Evolutionary conservation across 192 early-diverging fungal genomes (phyloP), one percentile per base, ranked within the genome.

Genomic region (Funneliformis geosporum): DNA sequence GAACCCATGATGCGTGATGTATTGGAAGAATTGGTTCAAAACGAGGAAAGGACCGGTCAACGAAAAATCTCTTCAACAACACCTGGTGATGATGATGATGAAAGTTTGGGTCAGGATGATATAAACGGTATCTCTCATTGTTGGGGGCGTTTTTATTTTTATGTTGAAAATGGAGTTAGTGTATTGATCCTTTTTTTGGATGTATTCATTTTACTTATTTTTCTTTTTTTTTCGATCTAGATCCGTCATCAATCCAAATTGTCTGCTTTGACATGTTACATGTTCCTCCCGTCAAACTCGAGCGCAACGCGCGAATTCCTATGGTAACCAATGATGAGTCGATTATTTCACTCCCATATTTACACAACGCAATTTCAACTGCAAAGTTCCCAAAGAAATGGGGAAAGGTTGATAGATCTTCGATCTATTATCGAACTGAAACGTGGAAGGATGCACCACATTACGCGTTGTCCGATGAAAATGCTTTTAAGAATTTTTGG

Each of bases 1-100:
- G 76, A 78, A 55, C 76, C 76, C 14, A 78, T 78, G 76, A 78
- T 78, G 76, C 61, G 76, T 50, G 62, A 78, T 44, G 76, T 78
- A n/a, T 46, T 78, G 27, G 76, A 78, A 46, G 64, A 78, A 33
- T 60, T 78, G 40, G 76, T 61, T 25, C 61, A 44, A 39, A 60
- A 7, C 28, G 76, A 78, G 43, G 76, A 55, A 55, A 78, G 67
- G 39, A 40, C 16, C 40, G 27, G 39, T 14, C 27, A 23, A 59
- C 47, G 73, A 47, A 75, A 75, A 42, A 69, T 4, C 8, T 43
- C 67, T 21, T 43, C 38, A 69, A 25, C 67, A 69, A 10, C 67
- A 16, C 40, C 67, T 69, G 67, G 39, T n/a, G 67, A 69, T 21
- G 67, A 69, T 40, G 66, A 68, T 40, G 38, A 39, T 43, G 67